These are phyloP conservation scores for Agrostemma githago DNA, from an alignment of 148 eudicot species.

Conservation along the genomic window DNA sequence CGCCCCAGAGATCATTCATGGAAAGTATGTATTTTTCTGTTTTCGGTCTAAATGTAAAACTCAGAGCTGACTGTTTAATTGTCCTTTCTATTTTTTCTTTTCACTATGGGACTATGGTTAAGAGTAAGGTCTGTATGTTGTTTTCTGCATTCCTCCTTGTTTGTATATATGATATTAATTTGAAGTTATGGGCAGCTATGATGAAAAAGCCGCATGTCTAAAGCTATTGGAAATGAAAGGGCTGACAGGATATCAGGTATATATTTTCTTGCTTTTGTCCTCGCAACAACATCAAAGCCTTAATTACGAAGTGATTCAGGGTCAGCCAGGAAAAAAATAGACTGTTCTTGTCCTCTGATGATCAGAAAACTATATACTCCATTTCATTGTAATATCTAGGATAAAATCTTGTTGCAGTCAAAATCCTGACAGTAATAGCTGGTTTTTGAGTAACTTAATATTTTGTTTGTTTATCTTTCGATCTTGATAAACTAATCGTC, in stretches of 20 bases:
- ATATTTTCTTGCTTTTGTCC: conserved; percentile 6
- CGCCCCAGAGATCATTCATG: conserved; percentile 67
- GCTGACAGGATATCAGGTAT: conserved; percentile 86
- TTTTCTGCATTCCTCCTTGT: background rate
- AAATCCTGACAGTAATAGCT: background rate
- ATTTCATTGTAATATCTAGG: conserved; percentile 1
- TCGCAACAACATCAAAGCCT: conserved; percentile 4
- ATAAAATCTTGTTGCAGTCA: background rate
- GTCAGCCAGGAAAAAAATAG: background rate
- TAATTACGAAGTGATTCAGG: background rate
- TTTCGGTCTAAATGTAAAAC: conserved; percentile 12
- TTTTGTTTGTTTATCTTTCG: background rate
- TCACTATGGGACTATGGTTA: conserved; percentile 2
- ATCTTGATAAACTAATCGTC: conserved; percentile 18
- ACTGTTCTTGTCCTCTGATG: conserved; percentile 17
- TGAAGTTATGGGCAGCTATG: conserved; percentile 49
- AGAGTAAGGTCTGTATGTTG: background rate
- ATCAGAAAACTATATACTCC: background rate
- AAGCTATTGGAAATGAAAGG: conserved; percentile 84
- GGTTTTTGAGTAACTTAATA: background rate
- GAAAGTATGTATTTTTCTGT: conserved; percentile 44
- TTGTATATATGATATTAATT: conserved; percentile 10
- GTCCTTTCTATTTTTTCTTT: background rate
- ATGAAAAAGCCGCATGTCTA: conserved; percentile 72
- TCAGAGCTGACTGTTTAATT: background rate